These are phyloP conservation scores for Gnaphalium uliginosum DNA, from an alignment of 129 eudicot species.

Conservation along the genomic window DNA sequence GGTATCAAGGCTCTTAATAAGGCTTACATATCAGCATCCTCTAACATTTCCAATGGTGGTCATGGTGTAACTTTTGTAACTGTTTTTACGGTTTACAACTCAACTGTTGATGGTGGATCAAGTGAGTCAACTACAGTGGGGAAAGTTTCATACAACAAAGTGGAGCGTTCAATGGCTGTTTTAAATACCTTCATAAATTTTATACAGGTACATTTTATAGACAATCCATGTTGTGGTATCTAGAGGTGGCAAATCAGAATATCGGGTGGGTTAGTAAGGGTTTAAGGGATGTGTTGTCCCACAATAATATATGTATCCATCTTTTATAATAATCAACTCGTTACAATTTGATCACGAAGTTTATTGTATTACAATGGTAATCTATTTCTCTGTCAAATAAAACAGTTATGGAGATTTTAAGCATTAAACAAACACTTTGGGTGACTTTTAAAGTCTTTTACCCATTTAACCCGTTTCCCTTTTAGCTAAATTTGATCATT, in stretches of 20 bases:
- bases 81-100: conserved; percentile 72
- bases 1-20: conserved; percentile 80
- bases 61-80: conserved; percentile 62
- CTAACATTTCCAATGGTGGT: conserved; percentile 35
- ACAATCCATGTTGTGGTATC: neutral
- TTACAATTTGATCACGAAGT: neutral
- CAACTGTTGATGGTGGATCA: conserved; percentile 37
- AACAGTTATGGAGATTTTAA: neutral
- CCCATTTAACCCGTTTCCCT: neutral
- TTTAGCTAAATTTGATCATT: neutral
- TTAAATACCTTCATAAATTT: conserved; percentile 59
- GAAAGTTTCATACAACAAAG: conserved; percentile 61
- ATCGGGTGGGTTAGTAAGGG: neutral
- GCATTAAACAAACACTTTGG: neutral
- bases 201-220: conserved; percentile 50
- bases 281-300: neutral
- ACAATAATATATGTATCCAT: neutral
- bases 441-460: neutral
- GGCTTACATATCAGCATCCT: conserved; percentile 39
- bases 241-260: neutral
- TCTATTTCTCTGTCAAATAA: neutral
- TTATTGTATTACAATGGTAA: neutral
- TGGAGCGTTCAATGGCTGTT: conserved; percentile 73
- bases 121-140: conserved; percentile 59
- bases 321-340: neutral